Evolutionary conservation across 2,329 filamentous ascomycete species (phyloP).

Genomic region (Stemphylium beticola): DNA sequence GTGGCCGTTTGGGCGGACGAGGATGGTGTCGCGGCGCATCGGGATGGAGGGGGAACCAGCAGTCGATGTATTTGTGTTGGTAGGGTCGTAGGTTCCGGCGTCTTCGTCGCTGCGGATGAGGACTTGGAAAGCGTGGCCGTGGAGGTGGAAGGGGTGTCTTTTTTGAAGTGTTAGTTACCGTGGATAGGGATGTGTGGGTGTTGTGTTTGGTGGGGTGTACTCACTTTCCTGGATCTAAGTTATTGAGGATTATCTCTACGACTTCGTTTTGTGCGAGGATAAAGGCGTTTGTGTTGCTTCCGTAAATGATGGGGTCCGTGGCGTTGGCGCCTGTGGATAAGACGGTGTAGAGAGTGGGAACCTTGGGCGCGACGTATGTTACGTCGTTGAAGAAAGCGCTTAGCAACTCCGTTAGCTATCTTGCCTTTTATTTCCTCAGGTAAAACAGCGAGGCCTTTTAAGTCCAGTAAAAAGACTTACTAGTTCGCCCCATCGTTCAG

Average conservation of each 20-base stretch:
- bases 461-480: slow-evolving; percentile 46
- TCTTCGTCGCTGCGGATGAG: slow-evolving; percentile 42
- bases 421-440: background rate
- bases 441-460: no score
- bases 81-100: slow-evolving; percentile 56
- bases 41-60: slow-evolving; percentile 39
- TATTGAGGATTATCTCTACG: slow-evolving; percentile 80
- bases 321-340: slow-evolving; percentile 64
- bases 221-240: slow-evolving; percentile 67
- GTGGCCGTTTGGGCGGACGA: slow-evolving; percentile 61
- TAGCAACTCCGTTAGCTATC: background rate
- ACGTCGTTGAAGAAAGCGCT: slow-evolving; percentile 70
- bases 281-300: slow-evolving; percentile 62
- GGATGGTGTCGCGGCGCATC: slow-evolving; percentile 61
- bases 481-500: slow-evolving; percentile 71
- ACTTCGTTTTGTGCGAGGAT: slow-evolving; percentile 70
- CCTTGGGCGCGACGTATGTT: slow-evolving; percentile 75
- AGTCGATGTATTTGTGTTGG: slow-evolving; percentile 27
- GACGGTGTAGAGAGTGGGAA: slow-evolving; percentile 80
- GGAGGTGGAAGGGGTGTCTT: slow-evolving; percentile 71
- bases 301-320: slow-evolving; percentile 54
- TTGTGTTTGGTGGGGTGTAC: slow-evolving; percentile 63
- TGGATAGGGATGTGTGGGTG: slow-evolving; percentile 4
- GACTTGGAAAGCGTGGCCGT: slow-evolving; percentile 56
- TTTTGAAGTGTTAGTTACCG: background rate